Conservation (phyloP, 2,329 filamentous ascomycete species). For the Verticillium dahliae region DNA sequence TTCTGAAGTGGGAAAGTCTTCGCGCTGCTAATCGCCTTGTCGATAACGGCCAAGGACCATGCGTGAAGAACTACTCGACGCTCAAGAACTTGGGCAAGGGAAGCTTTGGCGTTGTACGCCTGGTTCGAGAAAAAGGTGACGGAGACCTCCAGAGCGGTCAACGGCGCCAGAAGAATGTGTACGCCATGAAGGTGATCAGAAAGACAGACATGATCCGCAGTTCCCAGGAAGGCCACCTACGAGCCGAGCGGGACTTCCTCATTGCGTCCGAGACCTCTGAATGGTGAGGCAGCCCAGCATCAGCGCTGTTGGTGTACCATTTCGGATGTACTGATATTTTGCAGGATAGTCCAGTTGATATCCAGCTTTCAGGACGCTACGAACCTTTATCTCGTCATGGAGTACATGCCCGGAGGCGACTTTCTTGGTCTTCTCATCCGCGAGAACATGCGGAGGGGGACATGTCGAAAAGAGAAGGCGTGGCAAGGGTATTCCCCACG, state of each 20-base stretch:
- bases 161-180: constrained; percentile 48
- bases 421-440: constrained; percentile 83
- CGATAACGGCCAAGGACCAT: constrained; percentile 8
- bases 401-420: constrained; percentile 96
- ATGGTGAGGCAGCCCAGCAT: constrained; percentile 44
- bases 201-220: constrained; percentile 91
- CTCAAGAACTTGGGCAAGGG: constrained; percentile 87
- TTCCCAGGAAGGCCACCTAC: constrained; percentile 85
- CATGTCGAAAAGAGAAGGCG: too few relatives aligned
- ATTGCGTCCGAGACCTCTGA: constrained; percentile 80
- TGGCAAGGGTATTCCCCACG: too few relatives aligned
- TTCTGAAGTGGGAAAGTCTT: constrained; percentile 10
- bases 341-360: constrained; percentile 76
- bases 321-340: background rate
- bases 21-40: constrained; percentile 1
- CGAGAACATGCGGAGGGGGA: constrained; percentile 64
- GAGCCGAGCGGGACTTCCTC: constrained; percentile 86
- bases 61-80: constrained; percentile 61
- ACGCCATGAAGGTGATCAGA: constrained; percentile 94
- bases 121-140: constrained; percentile 61
- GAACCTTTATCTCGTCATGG: constrained; percentile 91
- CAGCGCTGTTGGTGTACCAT: too few relatives aligned
- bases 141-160: background rate
- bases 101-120: constrained; percentile 85
- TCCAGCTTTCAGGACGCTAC: constrained; percentile 81